Base-by-base conservation (phyloP, 1,284 basidiomycete genomes). In the Apiotrichum akiyoshidainum region DNA sequence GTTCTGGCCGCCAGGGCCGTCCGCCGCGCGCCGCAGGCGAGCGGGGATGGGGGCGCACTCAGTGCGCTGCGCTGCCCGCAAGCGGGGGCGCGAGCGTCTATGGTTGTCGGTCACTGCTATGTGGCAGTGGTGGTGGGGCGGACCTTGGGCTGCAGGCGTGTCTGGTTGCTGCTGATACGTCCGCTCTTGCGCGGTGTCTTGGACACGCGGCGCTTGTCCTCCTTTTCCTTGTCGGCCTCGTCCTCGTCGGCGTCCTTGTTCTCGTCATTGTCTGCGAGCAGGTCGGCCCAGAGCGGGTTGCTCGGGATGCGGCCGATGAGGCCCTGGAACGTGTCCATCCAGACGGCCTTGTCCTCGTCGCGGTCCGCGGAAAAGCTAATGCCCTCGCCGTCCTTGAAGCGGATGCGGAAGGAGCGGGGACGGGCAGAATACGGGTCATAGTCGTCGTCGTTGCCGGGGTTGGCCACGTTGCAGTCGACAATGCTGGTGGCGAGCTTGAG, bases 341-440 rank as follows among this genome's bases (percentile, higher is more conserved):
- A 99, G 78, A 82, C 83, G 16, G 81, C 78, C 79, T 96, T 97
- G 72, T 93, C 90, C 61, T 87, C 87, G 65, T 94, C 89, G 13
- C 86, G 88, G 76, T 98, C 94, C 35, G 94, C 91, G 68, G 89
- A 92, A 81, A 98, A 97, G 7, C 84, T 78, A 64, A 98, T 96
- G 57, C 87, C 84, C 69, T 94, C 86, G 42, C 86, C 84, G 52
- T 86, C 83, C 6, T 85, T 83, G 78, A 99, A 98, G 10, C 87
- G 78, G 50, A 99, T 78, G 52, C 88, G 83, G 84, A 98, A 97
- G 3, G 89, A 92, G 48, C 90, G 84, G 65, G 57, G 87, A 82
- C 71, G 65, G n/a, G 61, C 73, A 13, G 74, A 61, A 66, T 85
- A 88, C 46, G 86, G 78, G 46, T 84, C 86, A 66, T 92, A 89